These are phyloP conservation scores for Amaranthus tricolor DNA, from an alignment of 179 eudicot species.

Conservation along the genomic window DNA sequence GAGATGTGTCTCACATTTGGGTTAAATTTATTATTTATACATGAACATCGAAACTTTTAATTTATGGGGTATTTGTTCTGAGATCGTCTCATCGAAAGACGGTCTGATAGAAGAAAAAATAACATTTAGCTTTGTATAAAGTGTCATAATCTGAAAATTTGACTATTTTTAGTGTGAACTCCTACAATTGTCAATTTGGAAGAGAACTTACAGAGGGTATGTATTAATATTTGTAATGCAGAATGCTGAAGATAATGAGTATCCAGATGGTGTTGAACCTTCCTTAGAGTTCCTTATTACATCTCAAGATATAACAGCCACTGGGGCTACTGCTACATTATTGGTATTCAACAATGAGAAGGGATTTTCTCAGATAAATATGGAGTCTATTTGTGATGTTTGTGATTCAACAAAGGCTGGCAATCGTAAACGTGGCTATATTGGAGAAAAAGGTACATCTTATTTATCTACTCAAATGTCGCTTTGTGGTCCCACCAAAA, in stretches of 20 bases:
- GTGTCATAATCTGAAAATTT: no score
- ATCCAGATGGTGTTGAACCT: slow-evolving; percentile 53
- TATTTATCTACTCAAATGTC: not conserved
- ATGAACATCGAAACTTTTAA: no score
- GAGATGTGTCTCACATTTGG: no score
- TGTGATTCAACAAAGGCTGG: slow-evolving; percentile 74
- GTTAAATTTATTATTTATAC: no score
- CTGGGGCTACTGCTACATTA: slow-evolving; percentile 65
- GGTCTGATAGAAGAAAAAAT: no score
- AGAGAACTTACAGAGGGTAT: no score
- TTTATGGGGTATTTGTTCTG: no score
- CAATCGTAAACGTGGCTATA: slow-evolving; percentile 56
- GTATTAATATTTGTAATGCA: no score
- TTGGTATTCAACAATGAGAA: slow-evolving; percentile 66
- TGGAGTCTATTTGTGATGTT: slow-evolving; percentile 63
- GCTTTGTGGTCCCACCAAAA: not conserved
- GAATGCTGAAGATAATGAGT: slow-evolving; percentile 87
- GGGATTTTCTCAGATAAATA: slow-evolving; percentile 57
- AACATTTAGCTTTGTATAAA: no score
- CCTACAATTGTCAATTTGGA: no score
- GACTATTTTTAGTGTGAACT: no score
- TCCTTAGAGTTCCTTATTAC: slow-evolving; percentile 65
- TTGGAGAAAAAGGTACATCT: slow-evolving; percentile 69
- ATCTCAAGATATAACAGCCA: slow-evolving; percentile 54
- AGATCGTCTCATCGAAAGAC: no score